A percentile compares a stretch with the other conserved stretches of the same genome.
Evolutionary conservation across 2,329 filamentous ascomycete species (phyloP).

Genomic region (Chalara sp.): DNA sequence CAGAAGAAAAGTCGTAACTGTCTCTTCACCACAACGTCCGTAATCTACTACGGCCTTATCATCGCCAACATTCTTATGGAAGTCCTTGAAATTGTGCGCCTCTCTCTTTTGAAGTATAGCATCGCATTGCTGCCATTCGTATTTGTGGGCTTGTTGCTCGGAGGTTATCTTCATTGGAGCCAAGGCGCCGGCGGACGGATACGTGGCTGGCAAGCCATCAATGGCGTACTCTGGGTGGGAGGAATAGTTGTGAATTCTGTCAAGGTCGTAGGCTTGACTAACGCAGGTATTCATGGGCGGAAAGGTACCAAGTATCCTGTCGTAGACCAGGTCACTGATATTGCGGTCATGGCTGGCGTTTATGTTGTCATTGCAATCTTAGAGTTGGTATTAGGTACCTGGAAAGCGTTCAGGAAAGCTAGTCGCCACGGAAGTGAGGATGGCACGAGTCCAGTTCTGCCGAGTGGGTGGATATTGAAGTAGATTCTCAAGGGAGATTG

Average conservation of each 20-base stretch:
- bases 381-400: conserved; percentile 20
- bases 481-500: too few relatives aligned
- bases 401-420: conserved; percentile 7
- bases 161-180: conserved; percentile 18
- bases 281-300: conserved; percentile 21
- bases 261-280: conserved; percentile 23
- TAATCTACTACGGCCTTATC: conserved; percentile 26
- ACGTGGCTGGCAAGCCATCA: conserved; percentile 20
- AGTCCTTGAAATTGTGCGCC: conserved; percentile 27
- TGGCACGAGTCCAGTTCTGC: too few relatives aligned
- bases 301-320: conserved; percentile 27
- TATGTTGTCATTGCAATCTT: conserved; percentile 23
- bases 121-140: conserved; percentile 29
- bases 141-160: conserved; percentile 25
- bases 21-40: conserved; percentile 9
- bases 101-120: conserved; percentile 24
- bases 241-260: conserved; percentile 22
- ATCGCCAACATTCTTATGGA: conserved; percentile 26
- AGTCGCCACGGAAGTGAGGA: not conserved
- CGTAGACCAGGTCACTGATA: conserved; percentile 27
- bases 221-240: conserved; percentile 25
- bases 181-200: conserved; percentile 16
- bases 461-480: too few relatives aligned
- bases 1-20: conserved; percentile 5
- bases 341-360: conserved; percentile 28